Conservation (phyloP, 768 basidiomycete species). For the Boletellus ananiceps region DNA sequence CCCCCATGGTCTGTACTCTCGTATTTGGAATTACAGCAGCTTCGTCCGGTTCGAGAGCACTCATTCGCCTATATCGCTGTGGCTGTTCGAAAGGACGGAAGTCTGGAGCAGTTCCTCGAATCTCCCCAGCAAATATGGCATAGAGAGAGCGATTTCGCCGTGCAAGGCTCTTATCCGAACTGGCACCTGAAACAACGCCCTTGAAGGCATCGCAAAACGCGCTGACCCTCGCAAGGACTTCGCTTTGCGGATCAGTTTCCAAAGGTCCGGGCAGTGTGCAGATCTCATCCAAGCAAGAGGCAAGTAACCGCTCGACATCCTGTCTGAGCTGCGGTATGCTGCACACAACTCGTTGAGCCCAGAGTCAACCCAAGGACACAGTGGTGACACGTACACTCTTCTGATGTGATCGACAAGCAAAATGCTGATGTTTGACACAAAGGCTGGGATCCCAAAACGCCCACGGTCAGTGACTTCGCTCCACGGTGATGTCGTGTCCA, state of each 20-base stretch:
- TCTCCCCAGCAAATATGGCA: conserved; percentile 28
- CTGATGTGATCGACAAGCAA: conserved; percentile 53
- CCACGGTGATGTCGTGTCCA: conserved; percentile 51
- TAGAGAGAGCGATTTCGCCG: conserved; percentile 35
- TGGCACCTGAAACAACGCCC: conserved; percentile 29
- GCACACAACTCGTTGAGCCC: not conserved
- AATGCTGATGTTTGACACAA: conserved; percentile 49
- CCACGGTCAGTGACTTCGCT: conserved; percentile 37
- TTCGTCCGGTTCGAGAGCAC: conserved; percentile 11
- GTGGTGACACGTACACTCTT: conserved; percentile 38
- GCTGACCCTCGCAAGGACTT: conserved; percentile 42
- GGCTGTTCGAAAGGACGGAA: conserved; percentile 33
- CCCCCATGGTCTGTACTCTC: conserved; percentile 19
- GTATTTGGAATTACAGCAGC: not conserved
- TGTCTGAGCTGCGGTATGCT: conserved; percentile 47
- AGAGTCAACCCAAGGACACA: not conserved
- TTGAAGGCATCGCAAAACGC: conserved; percentile 41
- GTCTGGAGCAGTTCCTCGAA: conserved; percentile 39
- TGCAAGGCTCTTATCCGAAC: conserved; percentile 33
- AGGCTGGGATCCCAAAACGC: conserved; percentile 51
- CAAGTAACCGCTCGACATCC: conserved; percentile 40
- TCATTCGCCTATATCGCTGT: conserved; percentile 6
- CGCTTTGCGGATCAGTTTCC: conserved; percentile 38
- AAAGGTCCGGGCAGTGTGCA: conserved; percentile 37
- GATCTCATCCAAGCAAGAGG: conserved; percentile 31